A percentile compares a stretch with the other conserved stretches of the same genome.
phyloP scores from a whole-genome alignment of 192 early-diverging fungal genomes.

The Powellomyces hirtus region DNA sequence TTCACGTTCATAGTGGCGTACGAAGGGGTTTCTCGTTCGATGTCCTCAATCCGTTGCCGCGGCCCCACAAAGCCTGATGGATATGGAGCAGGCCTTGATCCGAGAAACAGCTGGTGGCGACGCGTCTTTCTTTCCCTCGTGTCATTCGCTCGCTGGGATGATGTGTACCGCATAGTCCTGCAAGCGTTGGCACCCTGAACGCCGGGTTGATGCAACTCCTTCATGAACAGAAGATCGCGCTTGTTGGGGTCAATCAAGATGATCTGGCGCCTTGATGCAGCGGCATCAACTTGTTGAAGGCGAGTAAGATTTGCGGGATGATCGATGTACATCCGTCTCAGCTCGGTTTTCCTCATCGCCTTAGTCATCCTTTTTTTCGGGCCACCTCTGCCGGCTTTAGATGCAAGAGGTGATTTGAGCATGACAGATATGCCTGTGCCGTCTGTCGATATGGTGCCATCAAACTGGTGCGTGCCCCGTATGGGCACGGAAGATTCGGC shows the following conservation, averaged over 20 bases:
- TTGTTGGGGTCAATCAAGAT: background rate
- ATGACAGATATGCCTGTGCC: no score
- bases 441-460: no score
- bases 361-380: background rate
- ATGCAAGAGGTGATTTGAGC: no score
- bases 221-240: background rate
- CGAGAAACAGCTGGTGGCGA: background rate
- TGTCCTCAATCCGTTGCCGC: background rate
- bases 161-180: background rate
- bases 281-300: background rate
- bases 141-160: background rate
- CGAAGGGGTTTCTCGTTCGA: no score
- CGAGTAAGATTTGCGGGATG: background rate
- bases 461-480: no score
- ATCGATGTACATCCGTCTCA: background rate
- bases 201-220: background rate
- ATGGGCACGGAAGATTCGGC: no score
- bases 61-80: background rate
- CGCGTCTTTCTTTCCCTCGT: background rate
- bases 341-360: background rate
- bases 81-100: background rate
- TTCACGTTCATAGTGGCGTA: no score
- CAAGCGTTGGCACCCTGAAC: background rate
- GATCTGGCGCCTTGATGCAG: background rate
- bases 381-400: no score